Conservation (phyloP, 140 eudicot genomes). For the Cichorium intybus region DNA sequence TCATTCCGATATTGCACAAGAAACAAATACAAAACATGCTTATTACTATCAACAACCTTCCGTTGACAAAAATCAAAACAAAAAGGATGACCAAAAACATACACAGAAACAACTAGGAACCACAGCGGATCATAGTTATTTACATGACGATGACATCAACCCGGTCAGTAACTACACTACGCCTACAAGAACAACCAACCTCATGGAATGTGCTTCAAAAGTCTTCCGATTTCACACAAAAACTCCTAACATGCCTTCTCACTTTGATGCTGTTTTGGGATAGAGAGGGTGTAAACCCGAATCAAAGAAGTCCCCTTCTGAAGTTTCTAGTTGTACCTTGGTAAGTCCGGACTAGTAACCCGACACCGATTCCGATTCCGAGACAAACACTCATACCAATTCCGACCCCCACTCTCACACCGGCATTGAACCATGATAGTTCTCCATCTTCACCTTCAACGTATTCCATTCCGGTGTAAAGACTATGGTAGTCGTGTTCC, state of each 20-base stretch:
- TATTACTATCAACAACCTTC: constrained; percentile 33
- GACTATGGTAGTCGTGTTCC: constrained; percentile 44
- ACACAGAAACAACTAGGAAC: constrained; percentile 33
- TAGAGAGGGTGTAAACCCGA: background rate
- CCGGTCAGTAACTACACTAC: constrained; percentile 27
- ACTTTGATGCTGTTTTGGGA: constrained; percentile 1
- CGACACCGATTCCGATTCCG: constrained; percentile 76
- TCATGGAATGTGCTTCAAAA: background rate
- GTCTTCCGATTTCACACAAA: constrained; percentile 4
- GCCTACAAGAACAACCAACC: constrained; percentile 15
- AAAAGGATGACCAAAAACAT: constrained; percentile 22
- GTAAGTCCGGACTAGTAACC: constrained; percentile 80
- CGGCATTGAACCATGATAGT: constrained; percentile 78
- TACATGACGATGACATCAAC: constrained; percentile 20
- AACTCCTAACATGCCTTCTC: background rate
- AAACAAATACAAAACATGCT: constrained; percentile 8
- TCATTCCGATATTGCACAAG: background rate
- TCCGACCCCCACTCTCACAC: constrained; percentile 91
- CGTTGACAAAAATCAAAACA: constrained; percentile 16
- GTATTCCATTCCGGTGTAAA: constrained; percentile 44
- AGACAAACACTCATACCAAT: constrained; percentile 69
- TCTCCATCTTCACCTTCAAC: constrained; percentile 77
- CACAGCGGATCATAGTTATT: constrained; percentile 30
- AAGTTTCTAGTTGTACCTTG: constrained; percentile 76
- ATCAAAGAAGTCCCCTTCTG: constrained; percentile 57